Conservation (phyloP, 2,329 filamentous ascomycete species). For the Xylariaceae sp. region DNA sequence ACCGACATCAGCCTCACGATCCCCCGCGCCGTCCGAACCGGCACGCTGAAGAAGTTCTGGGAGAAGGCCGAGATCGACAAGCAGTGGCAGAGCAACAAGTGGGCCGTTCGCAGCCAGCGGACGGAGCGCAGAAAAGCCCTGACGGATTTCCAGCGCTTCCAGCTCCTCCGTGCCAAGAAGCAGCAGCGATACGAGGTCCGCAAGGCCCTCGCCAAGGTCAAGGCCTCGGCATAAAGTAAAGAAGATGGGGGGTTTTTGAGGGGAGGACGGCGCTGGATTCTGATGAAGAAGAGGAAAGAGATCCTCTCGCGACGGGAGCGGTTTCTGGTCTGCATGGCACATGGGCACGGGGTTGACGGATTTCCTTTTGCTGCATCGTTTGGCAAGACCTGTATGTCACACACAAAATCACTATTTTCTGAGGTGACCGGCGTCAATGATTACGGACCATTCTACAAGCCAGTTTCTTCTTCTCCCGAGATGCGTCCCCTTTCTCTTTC, state of each 20-base stretch:
- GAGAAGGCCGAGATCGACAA: slow-evolving; percentile 84
- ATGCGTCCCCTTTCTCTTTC: neutral
- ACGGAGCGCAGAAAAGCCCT: slow-evolving; percentile 81
- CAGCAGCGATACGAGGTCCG: slow-evolving; percentile 97
- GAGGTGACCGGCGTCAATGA: slow-evolving; percentile 59
- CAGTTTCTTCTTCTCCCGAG: neutral
- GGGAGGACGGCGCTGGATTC: slow-evolving; percentile 12
- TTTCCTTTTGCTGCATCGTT: slow-evolving; percentile 44
- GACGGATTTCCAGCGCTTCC: slow-evolving; percentile 99
- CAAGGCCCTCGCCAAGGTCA: slow-evolving; percentile 93
- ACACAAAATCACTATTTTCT: slow-evolving; percentile 30
- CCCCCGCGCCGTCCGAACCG: slow-evolving; percentile 76
- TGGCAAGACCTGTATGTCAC: slow-evolving; percentile 61
- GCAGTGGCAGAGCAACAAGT: slow-evolving; percentile 88
- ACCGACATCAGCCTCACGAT: slow-evolving; percentile 85
- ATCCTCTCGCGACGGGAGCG: slow-evolving; percentile 31
- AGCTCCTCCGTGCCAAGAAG: slow-evolving; percentile 99
- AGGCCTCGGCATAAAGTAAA: slow-evolving; percentile 63
- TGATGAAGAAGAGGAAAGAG: slow-evolving; percentile 32
- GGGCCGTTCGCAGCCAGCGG: slow-evolving; percentile 89
- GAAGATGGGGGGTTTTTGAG: slow-evolving; percentile 14
- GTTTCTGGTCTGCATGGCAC: slow-evolving; percentile 23
- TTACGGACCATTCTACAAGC: slow-evolving; percentile 52
- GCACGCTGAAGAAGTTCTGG: slow-evolving; percentile 82
- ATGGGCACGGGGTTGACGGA: slow-evolving; percentile 55